These are phyloP conservation scores for Wickerhamomyces canadensis DNA, from an alignment of 805 yeast genomes.

Conservation along the genomic window DNA sequence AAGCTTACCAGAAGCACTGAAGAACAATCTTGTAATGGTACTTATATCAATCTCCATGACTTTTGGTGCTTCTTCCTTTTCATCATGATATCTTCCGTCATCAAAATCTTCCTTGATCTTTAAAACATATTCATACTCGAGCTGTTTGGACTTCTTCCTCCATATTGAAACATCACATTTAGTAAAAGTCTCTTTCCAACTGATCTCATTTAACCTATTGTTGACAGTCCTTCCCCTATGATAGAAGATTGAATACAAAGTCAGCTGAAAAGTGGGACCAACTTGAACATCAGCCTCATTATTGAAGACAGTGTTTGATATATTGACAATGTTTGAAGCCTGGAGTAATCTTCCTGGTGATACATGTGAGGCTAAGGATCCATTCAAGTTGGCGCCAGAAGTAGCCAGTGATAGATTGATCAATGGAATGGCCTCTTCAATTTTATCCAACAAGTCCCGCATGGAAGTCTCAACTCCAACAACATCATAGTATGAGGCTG, in stretches of 20 bases:
- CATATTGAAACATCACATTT: constrained; percentile 42
- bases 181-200: constrained; percentile 73
- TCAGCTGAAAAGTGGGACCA: constrained; percentile 57
- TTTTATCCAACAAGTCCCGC: constrained; percentile 39
- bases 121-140: constrained; percentile 38
- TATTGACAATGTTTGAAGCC: constrained; percentile 44
- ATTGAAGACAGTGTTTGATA: constrained; percentile 29
- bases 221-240: constrained; percentile 39
- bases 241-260: constrained; percentile 58
- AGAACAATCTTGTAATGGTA: constrained; percentile 48
- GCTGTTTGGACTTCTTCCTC: constrained; percentile 17
- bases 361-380: constrained; percentile 42
- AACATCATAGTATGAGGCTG: constrained; percentile 31
- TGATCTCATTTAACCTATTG: constrained; percentile 31
- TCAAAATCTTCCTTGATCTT: constrained; percentile 51
- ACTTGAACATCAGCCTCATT: constrained; percentile 28
- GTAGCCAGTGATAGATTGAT: constrained; percentile 61
- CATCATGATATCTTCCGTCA: constrained; percentile 71
- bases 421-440: constrained; percentile 66
- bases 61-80: constrained; percentile 36
- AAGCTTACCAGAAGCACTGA: constrained; percentile 64
- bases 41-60: constrained; percentile 31
- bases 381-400: constrained; percentile 56
- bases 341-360: constrained; percentile 66
- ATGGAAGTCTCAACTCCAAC: constrained; percentile 46